These are phyloP conservation scores for Garcia nutans DNA, from an alignment of 345 rosid species.

Conservation along the genomic window DNA sequence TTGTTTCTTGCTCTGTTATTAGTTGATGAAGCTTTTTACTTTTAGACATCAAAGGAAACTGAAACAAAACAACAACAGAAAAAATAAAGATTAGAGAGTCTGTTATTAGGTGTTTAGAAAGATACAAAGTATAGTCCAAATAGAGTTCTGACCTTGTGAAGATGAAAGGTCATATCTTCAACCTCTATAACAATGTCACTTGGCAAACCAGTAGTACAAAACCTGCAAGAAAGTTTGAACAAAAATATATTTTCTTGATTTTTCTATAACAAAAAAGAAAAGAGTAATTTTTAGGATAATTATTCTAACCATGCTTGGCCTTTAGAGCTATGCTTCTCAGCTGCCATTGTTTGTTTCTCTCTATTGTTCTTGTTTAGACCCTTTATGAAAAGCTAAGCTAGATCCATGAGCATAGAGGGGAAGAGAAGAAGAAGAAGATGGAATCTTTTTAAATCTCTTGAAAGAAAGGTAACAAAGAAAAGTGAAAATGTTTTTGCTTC, in stretches of 20 bases:
- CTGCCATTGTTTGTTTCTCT: constrained; percentile 43
- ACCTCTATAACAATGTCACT: constrained; percentile 86
- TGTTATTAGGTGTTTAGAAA: neutral
- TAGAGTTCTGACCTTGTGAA: constrained; percentile 63
- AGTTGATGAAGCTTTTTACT: constrained; percentile 72
- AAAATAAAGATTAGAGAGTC: neutral
- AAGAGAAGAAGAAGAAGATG: neutral
- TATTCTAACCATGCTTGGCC: constrained; percentile 85
- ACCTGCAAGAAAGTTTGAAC: constrained; percentile 46
- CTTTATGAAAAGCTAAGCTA: constrained; percentile 15
- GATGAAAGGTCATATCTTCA: constrained; percentile 87
- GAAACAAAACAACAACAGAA: constrained; percentile 10
- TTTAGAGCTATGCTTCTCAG: constrained; percentile 62
- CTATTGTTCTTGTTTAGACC: neutral
- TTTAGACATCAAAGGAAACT: constrained; percentile 94
- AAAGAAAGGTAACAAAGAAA: neutral
- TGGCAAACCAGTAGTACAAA: constrained; percentile 86
- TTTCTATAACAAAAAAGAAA: neutral
- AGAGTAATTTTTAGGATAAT: neutral
- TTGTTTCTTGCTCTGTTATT: constrained; percentile 72
- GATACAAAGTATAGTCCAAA: neutral
- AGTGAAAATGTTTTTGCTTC: neutral
- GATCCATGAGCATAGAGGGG: constrained; percentile 24
- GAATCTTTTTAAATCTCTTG: neutral
- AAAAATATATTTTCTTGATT: neutral